phyloP scores from a whole-genome alignment of 2,329 filamentous ascomycete species.

The Sclerotinia trifoliorum region DNA sequence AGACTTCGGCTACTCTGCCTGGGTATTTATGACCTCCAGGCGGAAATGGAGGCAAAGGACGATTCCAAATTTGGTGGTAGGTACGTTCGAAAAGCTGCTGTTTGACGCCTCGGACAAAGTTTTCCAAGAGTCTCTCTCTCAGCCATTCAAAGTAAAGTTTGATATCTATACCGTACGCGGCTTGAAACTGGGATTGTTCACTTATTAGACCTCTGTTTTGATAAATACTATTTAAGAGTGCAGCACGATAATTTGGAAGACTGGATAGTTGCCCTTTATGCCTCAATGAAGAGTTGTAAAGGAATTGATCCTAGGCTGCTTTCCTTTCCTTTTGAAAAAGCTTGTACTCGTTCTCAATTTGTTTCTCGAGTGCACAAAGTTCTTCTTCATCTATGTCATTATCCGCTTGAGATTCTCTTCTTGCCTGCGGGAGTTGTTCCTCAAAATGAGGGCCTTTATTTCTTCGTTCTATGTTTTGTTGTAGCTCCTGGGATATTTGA shows the following conservation, averaged over 20 bases:
- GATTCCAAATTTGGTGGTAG: no score
- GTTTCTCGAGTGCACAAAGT: not conserved
- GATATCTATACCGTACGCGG: not conserved
- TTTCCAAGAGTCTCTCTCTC: not conserved
- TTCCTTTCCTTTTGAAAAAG: not conserved
- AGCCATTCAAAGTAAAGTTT: not conserved
- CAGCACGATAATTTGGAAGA: not conserved
- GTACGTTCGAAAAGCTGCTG: not conserved
- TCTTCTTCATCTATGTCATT: not conserved
- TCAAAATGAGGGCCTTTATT: not conserved
- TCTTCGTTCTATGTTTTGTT: not conserved
- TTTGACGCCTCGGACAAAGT: no score
- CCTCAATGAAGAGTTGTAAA: no score
- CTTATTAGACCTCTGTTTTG: no score
- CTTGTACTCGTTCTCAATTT: not conserved
- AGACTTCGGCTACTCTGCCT: not conserved
- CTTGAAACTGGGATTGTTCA: not conserved
- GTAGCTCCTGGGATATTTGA: not conserved
- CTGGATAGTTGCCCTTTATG: not conserved
- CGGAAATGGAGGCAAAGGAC: not conserved
- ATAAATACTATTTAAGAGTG: not conserved
- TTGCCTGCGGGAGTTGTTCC: not conserved
- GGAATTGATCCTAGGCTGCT: not conserved
- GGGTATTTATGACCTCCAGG: not conserved
- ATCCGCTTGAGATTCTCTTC: not conserved